These are phyloP conservation scores for Aureobasidium mangrovei DNA, from an alignment of 2,329 filamentous ascomycete genomes.

Conservation along the genomic window DNA sequence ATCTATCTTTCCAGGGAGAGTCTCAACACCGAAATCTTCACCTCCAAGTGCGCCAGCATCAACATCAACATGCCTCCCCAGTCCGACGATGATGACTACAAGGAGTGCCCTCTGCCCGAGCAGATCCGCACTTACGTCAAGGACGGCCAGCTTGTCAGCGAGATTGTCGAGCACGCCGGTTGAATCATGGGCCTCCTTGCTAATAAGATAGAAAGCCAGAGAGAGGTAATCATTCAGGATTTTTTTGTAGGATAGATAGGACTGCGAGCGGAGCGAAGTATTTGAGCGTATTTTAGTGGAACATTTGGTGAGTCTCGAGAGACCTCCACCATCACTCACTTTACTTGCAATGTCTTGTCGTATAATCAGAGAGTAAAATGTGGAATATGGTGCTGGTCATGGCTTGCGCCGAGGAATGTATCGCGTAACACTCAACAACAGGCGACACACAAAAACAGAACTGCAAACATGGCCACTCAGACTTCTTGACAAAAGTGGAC, in stretches of 20 bases:
- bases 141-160: conserved; percentile 70
- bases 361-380: too few relatives aligned
- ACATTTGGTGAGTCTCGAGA: too few relatives aligned
- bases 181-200: conserved; percentile 33
- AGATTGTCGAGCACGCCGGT: conserved; percentile 92
- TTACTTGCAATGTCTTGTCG: too few relatives aligned
- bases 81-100: conserved; percentile 67
- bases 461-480: too few relatives aligned
- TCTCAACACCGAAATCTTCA: conserved; percentile 70
- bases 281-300: background rate
- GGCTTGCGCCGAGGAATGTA: too few relatives aligned
- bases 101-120: conserved; percentile 77
- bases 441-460: too few relatives aligned
- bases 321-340: too few relatives aligned
- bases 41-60: conserved; percentile 76
- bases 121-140: conserved; percentile 79
- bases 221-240: background rate
- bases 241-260: conserved; percentile 11
- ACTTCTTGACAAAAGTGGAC: too few relatives aligned
- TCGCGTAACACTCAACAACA: too few relatives aligned
- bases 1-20: conserved; percentile 81
- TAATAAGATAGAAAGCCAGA: background rate
- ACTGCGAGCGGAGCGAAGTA: background rate
- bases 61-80: conserved; percentile 76
- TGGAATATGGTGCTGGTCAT: too few relatives aligned